These are phyloP conservation scores for Phytophthora podocarpi DNA, from an alignment of 352 stramenopile genomes.

Conservation along the genomic window DNA sequence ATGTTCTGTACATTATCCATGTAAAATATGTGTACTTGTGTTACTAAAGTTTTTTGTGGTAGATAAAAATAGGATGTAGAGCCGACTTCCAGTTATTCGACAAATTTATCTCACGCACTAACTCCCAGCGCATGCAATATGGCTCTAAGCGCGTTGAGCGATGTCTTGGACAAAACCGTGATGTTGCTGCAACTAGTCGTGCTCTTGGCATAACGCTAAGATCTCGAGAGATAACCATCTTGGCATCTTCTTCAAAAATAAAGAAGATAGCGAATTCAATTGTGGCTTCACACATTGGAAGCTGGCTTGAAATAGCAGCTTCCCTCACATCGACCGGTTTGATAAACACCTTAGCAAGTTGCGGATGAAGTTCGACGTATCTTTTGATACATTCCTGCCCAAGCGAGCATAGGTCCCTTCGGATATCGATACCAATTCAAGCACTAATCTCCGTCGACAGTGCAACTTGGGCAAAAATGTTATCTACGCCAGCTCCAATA, in stretches of 20 bases:
- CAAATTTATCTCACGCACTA: neutral
- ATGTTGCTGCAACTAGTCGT: constrained; percentile 1
- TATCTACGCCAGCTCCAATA: neutral
- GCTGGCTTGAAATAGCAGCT: too few species aligned
- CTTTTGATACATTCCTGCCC: too few species aligned
- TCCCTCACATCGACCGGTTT: too few species aligned
- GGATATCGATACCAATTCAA: constrained; percentile 8
- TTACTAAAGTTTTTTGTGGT: constrained; percentile 1
- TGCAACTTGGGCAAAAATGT: constrained; percentile 8
- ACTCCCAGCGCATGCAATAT: neutral
- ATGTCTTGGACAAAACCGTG: constrained; percentile 6
- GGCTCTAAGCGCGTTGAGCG: neutral
- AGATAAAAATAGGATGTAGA: constrained; percentile 3
- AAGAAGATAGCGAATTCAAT: neutral
- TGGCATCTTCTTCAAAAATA: too few species aligned
- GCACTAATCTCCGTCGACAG: neutral
- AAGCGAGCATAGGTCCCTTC: too few species aligned
- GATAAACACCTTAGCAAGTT: too few species aligned
- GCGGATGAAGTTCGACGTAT: too few species aligned
- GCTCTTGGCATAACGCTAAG: constrained; percentile 1
- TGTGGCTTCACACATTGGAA: too few species aligned
- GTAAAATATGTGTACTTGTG: too few species aligned
- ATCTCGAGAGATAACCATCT: too few species aligned
- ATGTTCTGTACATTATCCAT: too few species aligned
- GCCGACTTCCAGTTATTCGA: constrained; percentile 8